These are phyloP conservation scores for Amanita subjunquillea DNA, from an alignment of 768 basidiomycete genomes.

Conservation along the genomic window DNA sequence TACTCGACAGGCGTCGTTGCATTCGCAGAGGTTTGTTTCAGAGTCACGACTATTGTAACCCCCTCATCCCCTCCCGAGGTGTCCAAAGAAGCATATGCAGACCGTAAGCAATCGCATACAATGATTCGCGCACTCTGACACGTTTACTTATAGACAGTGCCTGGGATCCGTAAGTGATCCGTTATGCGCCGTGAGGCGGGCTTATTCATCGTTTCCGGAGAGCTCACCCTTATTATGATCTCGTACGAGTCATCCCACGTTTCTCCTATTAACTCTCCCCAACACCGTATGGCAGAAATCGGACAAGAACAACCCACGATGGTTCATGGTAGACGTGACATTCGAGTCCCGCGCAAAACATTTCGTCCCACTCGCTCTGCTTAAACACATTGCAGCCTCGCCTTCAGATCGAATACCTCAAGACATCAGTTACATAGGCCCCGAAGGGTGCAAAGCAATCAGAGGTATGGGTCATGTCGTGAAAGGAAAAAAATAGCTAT, in stretches of 20 bases:
- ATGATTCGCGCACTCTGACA: conserved; percentile 2
- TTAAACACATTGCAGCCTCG: conserved; percentile 50
- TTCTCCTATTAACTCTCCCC: not conserved
- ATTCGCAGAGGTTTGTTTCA: conserved; percentile 56
- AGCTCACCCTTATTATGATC: conserved; percentile 74
- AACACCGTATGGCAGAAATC: conserved; percentile 51
- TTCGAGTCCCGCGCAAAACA: conserved; percentile 56
- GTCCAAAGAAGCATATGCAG: conserved; percentile 79
- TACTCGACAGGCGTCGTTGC: conserved; percentile 54
- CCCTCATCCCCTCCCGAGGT: conserved; percentile 35
- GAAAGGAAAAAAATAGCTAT: not conserved
- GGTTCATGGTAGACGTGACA: conserved; percentile 86
- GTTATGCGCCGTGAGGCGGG: not conserved
- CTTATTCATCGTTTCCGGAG: conserved; percentile 14
- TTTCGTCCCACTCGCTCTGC: conserved; percentile 70
- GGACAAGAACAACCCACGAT: conserved; percentile 62
- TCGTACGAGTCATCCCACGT: conserved; percentile 29
- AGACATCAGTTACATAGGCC: conserved; percentile 57
- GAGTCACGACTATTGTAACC: not conserved
- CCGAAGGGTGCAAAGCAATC: conserved; percentile 49
- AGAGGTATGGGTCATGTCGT: conserved; percentile 34
- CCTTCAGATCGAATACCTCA: conserved; percentile 29
- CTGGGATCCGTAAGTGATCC: conserved; percentile 63
- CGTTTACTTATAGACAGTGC: conserved; percentile 55
- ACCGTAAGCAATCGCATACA: conserved; percentile 42